Evolutionary conservation across 148 eudicot species (phyloP).

Genomic region (Camellia sinensis): DNA sequence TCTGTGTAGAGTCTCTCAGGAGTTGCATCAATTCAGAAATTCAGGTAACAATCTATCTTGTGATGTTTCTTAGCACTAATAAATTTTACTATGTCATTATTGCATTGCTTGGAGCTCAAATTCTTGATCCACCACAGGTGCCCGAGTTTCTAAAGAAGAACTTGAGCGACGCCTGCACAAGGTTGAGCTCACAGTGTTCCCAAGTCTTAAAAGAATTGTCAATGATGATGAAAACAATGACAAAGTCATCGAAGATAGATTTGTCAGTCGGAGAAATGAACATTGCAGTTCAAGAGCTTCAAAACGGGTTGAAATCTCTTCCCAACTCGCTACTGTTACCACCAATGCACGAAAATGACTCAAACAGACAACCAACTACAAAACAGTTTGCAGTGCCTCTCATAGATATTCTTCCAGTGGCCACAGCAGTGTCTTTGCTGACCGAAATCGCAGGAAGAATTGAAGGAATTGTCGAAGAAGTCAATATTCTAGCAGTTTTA

Average conservation of each 20-base stretch:
- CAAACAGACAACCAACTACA: slow-evolving; percentile 14
- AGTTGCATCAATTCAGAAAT: slow-evolving; percentile 52
- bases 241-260: slow-evolving; percentile 49
- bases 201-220: slow-evolving; percentile 63
- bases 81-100: not conserved
- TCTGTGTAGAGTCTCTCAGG: slow-evolving; percentile 58
- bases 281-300: slow-evolving; percentile 60
- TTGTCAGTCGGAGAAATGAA: slow-evolving; percentile 49
- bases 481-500: slow-evolving; percentile 48
- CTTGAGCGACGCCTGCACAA: slow-evolving; percentile 44
- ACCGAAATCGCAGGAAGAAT: slow-evolving; percentile 62
- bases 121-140: slow-evolving; percentile 33
- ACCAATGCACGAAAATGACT: not conserved
- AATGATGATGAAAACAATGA: slow-evolving; percentile 43
- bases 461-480: slow-evolving; percentile 51
- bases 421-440: slow-evolving; percentile 59
- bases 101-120: not conserved
- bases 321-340: slow-evolving; percentile 27
- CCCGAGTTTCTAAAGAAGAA: slow-evolving; percentile 57
- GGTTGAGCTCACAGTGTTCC: slow-evolving; percentile 50
- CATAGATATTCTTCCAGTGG: slow-evolving; percentile 63
- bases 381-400: slow-evolving; percentile 26
- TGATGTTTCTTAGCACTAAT: not conserved
- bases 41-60: slow-evolving; percentile 37
- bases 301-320: slow-evolving; percentile 46